phyloP scores from a whole-genome alignment of 805 yeast species.

The Starmerella floricola region DNA sequence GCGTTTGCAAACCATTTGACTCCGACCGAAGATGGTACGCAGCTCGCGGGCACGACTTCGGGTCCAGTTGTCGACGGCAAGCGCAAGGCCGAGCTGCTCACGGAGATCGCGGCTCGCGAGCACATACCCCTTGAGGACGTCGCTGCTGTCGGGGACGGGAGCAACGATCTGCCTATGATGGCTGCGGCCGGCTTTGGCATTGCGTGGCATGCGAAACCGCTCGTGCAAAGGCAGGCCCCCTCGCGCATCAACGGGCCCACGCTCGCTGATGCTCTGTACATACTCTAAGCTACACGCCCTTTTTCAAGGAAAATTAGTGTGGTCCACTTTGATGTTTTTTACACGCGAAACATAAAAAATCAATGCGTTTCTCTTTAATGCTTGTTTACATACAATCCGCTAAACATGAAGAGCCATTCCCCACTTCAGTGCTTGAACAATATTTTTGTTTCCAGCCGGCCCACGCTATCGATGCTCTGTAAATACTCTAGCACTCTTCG shows the following conservation, averaged over 20 bases:
- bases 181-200: conserved; percentile 79
- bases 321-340: no score
- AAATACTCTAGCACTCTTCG: background rate
- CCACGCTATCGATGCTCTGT: no score
- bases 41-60: conserved; percentile 59
- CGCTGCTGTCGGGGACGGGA: conserved; percentile 94
- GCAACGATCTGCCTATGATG: conserved; percentile 93
- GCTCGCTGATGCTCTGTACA: conserved; percentile 63
- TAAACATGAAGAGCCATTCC: no score
- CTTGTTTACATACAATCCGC: no score
- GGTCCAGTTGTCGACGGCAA: conserved; percentile 83
- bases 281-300: conserved; percentile 24
- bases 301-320: no score
- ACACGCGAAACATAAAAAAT: no score
- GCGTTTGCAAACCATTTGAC: conserved; percentile 64
- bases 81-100: conserved; percentile 62
- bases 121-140: conserved; percentile 32
- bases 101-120: conserved; percentile 32
- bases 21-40: conserved; percentile 30
- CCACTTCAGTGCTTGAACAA: no score
- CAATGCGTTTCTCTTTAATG: no score
- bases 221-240: conserved; percentile 76
- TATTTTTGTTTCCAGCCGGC: no score
- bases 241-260: conserved; percentile 62
- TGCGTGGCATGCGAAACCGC: conserved; percentile 97